These are phyloP conservation scores for Monosporascus sp. DNA, from an alignment of 2,329 filamentous ascomycete species.

Conservation along the genomic window DNA sequence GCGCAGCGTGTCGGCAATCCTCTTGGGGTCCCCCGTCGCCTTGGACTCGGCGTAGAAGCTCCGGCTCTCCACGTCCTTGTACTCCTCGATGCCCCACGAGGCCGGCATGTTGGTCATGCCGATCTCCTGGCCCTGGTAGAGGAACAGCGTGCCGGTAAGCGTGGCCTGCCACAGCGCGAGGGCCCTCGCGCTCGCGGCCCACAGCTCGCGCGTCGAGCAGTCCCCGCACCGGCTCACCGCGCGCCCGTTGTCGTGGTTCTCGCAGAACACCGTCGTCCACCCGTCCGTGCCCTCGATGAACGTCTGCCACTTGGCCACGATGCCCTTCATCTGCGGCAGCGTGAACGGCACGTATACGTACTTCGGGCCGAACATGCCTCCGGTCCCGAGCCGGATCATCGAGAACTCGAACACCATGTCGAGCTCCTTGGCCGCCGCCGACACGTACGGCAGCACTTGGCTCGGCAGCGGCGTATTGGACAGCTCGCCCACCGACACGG, in stretches of 20 bases:
- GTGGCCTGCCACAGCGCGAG: slow-evolving; percentile 44
- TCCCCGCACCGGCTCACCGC: slow-evolving; percentile 50
- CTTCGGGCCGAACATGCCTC: slow-evolving; percentile 39
- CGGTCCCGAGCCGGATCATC: slow-evolving; percentile 48
- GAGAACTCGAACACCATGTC: slow-evolving; percentile 59
- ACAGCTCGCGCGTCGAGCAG: slow-evolving; percentile 36
- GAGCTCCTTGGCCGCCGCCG: slow-evolving; percentile 44
- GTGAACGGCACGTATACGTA: slow-evolving; percentile 46
- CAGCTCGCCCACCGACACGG: slow-evolving; percentile 59
- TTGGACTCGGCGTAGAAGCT: slow-evolving; percentile 45
- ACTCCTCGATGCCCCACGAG: slow-evolving; percentile 45
- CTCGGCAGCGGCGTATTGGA: slow-evolving; percentile 47
- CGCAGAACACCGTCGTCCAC: slow-evolving; percentile 56
- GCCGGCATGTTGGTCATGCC: slow-evolving; percentile 52
- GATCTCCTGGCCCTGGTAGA: slow-evolving; percentile 58
- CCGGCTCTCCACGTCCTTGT: slow-evolving; percentile 47
- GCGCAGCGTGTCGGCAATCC: slow-evolving; percentile 40
- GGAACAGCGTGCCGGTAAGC: slow-evolving; percentile 48
- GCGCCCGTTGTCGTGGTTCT: slow-evolving; percentile 60
- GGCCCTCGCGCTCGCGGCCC: slow-evolving; percentile 44
- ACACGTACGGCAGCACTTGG: slow-evolving; percentile 51
- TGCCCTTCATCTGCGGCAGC: slow-evolving; percentile 37
- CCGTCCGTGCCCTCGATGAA: slow-evolving; percentile 44
- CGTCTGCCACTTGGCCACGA: slow-evolving; percentile 42
- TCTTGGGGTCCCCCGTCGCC: slow-evolving; percentile 27